These are phyloP conservation scores for Magnusiomyces fungicola DNA, from an alignment of 1,139 yeast species.

Conservation along the genomic window DNA sequence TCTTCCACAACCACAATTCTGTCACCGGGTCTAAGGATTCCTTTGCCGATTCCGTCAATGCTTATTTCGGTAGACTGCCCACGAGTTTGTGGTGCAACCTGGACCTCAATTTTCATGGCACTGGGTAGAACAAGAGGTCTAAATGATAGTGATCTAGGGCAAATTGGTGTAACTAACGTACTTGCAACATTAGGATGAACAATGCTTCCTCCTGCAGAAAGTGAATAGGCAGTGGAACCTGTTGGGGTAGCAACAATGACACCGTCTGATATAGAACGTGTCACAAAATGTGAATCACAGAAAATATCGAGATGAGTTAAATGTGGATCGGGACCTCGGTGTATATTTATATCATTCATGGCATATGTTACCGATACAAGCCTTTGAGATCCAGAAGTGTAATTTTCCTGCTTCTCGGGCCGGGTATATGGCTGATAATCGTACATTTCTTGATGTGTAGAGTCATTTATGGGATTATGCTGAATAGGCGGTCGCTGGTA, in stretches of 20 bases:
- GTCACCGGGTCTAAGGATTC: slow-evolving; percentile 64
- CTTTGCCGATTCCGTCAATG: slow-evolving; percentile 76
- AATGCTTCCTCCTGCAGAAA: slow-evolving; percentile 87
- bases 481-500: neutral
- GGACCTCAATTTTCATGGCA: slow-evolving; percentile 58
- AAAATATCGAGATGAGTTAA: slow-evolving; percentile 72
- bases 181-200: slow-evolving; percentile 86
- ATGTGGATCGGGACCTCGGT: slow-evolving; percentile 84
- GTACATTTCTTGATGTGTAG: neutral
- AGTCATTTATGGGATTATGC: neutral
- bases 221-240: slow-evolving; percentile 89
- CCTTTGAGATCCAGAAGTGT: neutral
- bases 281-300: slow-evolving; percentile 73
- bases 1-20: slow-evolving; percentile 53
- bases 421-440: neutral
- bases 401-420: neutral
- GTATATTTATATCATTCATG: slow-evolving; percentile 84
- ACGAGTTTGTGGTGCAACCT: slow-evolving; percentile 38
- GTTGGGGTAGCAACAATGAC: slow-evolving; percentile 82
- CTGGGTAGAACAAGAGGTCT: slow-evolving; percentile 79
- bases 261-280: slow-evolving; percentile 91
- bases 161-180: slow-evolving; percentile 77
- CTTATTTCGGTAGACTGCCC: slow-evolving; percentile 40
- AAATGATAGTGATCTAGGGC: slow-evolving; percentile 87
- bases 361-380: slow-evolving; percentile 43